A percentile compares a stretch with the other conserved stretches of the same genome.
Conservation (phyloP, 192 early-diverging fungal genomes). For the Phycomyces nitens region DNA sequence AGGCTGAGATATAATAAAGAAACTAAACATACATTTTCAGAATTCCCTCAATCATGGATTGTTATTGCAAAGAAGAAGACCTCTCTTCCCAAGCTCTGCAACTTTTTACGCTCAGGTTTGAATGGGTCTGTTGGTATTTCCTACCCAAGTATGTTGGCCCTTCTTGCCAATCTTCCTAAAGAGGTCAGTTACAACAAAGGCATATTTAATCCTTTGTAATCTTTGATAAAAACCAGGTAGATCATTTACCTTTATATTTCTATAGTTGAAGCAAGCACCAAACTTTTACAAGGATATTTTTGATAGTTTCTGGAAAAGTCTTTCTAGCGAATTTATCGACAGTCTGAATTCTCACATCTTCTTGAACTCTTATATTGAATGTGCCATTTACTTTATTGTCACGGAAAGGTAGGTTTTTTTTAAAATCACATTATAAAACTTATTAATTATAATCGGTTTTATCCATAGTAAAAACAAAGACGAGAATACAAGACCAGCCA, state of each 20-base stretch:
- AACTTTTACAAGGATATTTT: slow-evolving; percentile 61
- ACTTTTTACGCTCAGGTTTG: slow-evolving; percentile 64
- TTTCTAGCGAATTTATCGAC: slow-evolving; percentile 46
- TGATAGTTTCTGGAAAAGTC: slow-evolving; percentile 55
- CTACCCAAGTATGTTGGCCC: slow-evolving; percentile 75
- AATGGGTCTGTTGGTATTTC: slow-evolving; percentile 62
- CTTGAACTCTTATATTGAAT: slow-evolving; percentile 63
- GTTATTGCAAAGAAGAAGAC: slow-evolving; percentile 55
- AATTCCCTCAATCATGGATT: slow-evolving; percentile 62
- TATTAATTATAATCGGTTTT: no score
- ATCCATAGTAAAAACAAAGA: slow-evolving; percentile 6
- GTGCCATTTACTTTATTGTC: slow-evolving; percentile 52
- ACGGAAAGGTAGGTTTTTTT: slow-evolving; percentile 35
- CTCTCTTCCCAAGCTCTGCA: slow-evolving; percentile 55
- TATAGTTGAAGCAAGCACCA: slow-evolving; percentile 14
- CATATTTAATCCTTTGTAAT: not conserved
- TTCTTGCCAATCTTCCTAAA: slow-evolving; percentile 62
- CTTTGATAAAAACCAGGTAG: not conserved
- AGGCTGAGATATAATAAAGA: no score
- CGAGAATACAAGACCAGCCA: not conserved
- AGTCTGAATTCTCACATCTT: slow-evolving; percentile 44
- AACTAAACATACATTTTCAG: slow-evolving; percentile 7
- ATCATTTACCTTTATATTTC: not conserved
- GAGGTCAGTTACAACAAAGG: slow-evolving; percentile 30
- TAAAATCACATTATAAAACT: no score